phyloP scores from a whole-genome alignment of 495 filamentous ascomycete species.

The Chaetomium tenue region DNA sequence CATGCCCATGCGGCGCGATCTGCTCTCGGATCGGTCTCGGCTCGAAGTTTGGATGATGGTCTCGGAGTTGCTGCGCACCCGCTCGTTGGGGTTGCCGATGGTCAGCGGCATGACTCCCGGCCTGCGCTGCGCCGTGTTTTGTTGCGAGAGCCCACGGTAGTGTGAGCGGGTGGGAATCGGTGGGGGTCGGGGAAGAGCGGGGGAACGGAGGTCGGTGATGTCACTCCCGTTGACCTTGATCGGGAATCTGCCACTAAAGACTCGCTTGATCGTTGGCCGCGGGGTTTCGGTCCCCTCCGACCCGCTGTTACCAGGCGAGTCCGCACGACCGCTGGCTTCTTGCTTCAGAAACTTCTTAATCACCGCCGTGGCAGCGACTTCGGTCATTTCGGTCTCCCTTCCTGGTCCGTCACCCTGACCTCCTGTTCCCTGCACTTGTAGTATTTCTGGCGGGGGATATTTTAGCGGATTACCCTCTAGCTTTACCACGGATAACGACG shows the following conservation, averaged over 20 bases:
- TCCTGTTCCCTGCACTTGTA: constrained; percentile 48
- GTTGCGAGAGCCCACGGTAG: constrained; percentile 73
- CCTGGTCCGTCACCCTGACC: constrained; percentile 45
- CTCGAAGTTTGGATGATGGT: constrained; percentile 58
- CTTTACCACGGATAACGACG: constrained; percentile 80
- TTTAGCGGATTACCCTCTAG: constrained; percentile 79
- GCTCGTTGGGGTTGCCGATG: constrained; percentile 69
- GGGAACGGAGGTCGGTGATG: constrained; percentile 58
- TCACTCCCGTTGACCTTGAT: constrained; percentile 69
- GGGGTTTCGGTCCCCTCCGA: constrained; percentile 72
- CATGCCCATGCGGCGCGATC: constrained; percentile 77
- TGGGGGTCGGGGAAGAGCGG: constrained; percentile 63
- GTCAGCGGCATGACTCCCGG: constrained; percentile 68
- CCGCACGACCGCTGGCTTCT: constrained; percentile 51
- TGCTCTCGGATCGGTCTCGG: constrained; percentile 51
- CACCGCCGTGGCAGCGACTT: constrained; percentile 65
- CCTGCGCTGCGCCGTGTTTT: constrained; percentile 60
- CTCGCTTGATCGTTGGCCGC: constrained; percentile 66
- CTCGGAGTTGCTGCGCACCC: constrained; percentile 87
- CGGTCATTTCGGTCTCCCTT: constrained; percentile 55
- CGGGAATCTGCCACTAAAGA: constrained; percentile 76
- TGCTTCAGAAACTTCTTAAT: constrained; percentile 77
- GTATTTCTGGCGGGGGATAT: constrained; percentile 63
- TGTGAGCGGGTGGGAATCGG: constrained; percentile 75
- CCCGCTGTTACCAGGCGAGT: constrained; percentile 61